phyloP scores from a whole-genome alignment of 306 rosid genomes.

The Vigna reflexopilosa region DNA sequence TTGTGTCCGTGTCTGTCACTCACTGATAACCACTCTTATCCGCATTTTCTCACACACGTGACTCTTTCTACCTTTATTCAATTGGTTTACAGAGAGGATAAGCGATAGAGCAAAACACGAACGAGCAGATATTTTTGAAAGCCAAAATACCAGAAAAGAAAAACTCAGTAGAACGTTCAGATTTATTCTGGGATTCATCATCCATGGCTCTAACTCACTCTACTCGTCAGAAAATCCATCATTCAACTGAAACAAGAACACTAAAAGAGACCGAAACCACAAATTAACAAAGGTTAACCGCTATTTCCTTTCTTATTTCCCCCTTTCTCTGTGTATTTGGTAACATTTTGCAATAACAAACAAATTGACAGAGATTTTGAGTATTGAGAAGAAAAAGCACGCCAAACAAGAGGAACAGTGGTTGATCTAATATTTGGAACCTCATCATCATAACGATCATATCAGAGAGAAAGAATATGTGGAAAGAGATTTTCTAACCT shows the following conservation, averaged over 20 bases:
- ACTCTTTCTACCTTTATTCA: constrained; percentile 10
- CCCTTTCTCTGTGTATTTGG: background rate
- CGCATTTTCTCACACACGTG: constrained; percentile 29
- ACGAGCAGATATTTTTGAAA: background rate
- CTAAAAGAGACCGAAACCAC: background rate
- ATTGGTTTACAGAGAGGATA: constrained; percentile 30
- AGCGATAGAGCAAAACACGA: background rate
- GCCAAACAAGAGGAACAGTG: background rate
- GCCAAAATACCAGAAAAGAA: background rate
- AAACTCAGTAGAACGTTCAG: background rate
- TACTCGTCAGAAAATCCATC: too few relatives aligned
- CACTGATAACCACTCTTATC: constrained; percentile 15
- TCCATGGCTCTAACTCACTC: background rate
- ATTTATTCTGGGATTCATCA: background rate
- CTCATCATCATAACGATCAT: background rate
- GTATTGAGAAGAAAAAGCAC: background rate
- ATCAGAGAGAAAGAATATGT: constrained; percentile 12
- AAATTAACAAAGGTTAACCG: background rate
- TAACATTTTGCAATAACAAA: background rate
- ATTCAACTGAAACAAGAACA: constrained; percentile 8
- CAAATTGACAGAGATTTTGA: background rate
- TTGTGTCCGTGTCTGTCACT: background rate
- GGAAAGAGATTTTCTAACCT: constrained; percentile 56
- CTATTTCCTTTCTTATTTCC: background rate
- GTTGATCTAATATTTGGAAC: background rate